Percentiles rank a stretch among this genome's conserved stretches.
These are phyloP conservation scores for Termitomyces titanicus DNA, from an alignment of 768 basidiomycete genomes.

Conservation along the genomic window DNA sequence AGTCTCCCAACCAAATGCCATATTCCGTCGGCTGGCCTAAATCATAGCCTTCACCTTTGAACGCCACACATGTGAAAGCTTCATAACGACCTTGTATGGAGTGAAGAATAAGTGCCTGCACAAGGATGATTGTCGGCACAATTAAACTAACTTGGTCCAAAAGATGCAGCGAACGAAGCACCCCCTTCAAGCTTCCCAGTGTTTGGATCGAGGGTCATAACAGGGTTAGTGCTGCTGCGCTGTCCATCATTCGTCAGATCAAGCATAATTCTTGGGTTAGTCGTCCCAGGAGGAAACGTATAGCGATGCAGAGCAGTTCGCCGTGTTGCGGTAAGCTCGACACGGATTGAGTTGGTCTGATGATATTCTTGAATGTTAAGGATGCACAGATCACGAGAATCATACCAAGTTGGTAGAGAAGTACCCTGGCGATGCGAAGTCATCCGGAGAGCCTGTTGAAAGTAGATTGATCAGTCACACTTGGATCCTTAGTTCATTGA, in stretches of 20 bases:
- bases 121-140: neutral
- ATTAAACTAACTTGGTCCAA: conserved; percentile 41
- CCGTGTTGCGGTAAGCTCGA: conserved; percentile 57
- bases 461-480: neutral
- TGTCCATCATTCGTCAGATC: conserved; percentile 65
- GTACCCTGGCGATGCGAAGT: conserved; percentile 62
- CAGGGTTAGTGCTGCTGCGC: conserved; percentile 44
- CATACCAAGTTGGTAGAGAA: conserved; percentile 56
- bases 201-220: conserved; percentile 42
- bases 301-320: conserved; percentile 59
- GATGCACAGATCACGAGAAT: neutral
- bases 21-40: conserved; percentile 48
- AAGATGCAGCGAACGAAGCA: conserved; percentile 48
- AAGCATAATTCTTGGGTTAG: conserved; percentile 48
- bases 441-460: conserved; percentile 48
- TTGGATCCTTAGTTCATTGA: neutral
- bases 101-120: neutral
- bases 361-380: neutral
- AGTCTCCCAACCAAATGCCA: conserved; percentile 51
- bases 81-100: conserved; percentile 41
- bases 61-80: conserved; percentile 59
- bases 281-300: conserved; percentile 47
- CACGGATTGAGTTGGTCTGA: conserved; percentile 53
- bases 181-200: conserved; percentile 50
- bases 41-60: conserved; percentile 48